Evolutionary conservation across 2,329 filamentous ascomycete species (phyloP).

Genomic region (Colletotrichum paranaense): DNA sequence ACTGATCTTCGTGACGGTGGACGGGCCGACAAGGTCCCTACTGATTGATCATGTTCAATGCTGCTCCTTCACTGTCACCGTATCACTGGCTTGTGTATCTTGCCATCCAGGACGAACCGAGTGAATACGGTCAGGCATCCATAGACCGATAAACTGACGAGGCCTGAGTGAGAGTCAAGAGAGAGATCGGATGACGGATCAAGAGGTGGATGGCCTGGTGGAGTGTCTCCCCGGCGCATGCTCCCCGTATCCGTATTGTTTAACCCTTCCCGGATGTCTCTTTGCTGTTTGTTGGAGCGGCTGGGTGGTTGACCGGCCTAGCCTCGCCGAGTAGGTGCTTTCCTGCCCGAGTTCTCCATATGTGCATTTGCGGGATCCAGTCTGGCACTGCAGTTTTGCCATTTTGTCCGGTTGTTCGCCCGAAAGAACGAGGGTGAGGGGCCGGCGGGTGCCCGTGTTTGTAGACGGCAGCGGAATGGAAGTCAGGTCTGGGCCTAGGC

Average conservation of each 20-base stretch:
- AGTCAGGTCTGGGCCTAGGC: neutral
- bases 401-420: constrained; percentile 7
- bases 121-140: neutral
- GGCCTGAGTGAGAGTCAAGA: neutral
- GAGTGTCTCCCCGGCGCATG: neutral
- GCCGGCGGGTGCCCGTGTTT: constrained; percentile 1
- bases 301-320: neutral
- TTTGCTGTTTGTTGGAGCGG: constrained; percentile 9
- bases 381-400: neutral
- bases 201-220: neutral
- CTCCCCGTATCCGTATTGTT: neutral
- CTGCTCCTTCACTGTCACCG: neutral
- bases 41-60: neutral
- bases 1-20: constrained; percentile 24
- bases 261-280: neutral
- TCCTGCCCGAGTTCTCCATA: neutral
- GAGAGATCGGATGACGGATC: constrained; percentile 13
- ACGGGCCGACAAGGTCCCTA: constrained; percentile 25
- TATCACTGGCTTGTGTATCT: neutral
- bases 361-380: neutral
- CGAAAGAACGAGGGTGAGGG: constrained; percentile 14
- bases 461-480: neutral
- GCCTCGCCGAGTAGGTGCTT: neutral
- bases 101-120: neutral
- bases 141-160: neutral